phyloP scores from a whole-genome alignment of 2,329 filamentous ascomycete species.

The Epicoccum nigrum region DNA sequence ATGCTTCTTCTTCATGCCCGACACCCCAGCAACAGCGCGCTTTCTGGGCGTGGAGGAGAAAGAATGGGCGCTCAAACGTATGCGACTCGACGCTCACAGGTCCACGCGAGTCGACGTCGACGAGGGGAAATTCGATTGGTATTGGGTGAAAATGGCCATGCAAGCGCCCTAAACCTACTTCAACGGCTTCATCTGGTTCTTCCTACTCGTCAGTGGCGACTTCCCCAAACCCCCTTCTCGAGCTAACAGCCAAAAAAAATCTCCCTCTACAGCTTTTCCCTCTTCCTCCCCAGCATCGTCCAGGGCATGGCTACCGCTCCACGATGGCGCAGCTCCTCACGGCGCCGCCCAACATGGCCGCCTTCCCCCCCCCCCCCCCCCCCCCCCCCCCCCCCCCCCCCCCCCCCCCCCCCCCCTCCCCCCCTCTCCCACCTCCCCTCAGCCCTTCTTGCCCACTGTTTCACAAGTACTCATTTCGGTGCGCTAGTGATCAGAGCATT shows the following conservation, averaged over 20 bases:
- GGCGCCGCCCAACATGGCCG: conserved; percentile 53
- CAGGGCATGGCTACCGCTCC: conserved; percentile 48
- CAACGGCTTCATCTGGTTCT: conserved; percentile 45
- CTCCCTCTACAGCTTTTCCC: conserved; percentile 36
- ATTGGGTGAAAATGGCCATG: conserved; percentile 47
- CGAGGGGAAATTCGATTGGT: conserved; percentile 50
- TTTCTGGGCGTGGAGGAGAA: conserved; percentile 40
- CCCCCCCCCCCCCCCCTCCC: background rate
- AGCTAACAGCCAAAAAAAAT: conserved; percentile 6
- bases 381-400: background rate
- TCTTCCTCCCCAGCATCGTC: conserved; percentile 50
- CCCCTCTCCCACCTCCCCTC: too few relatives aligned
- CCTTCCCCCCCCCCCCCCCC: conserved; percentile 25
- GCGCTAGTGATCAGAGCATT: too few relatives aligned
- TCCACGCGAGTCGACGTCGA: conserved; percentile 39
- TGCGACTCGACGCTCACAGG: conserved; percentile 37
- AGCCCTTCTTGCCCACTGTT: too few relatives aligned
- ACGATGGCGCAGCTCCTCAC: conserved; percentile 47
- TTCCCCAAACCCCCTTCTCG: background rate
- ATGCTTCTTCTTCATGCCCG: conserved; percentile 60
- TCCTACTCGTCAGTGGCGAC: conserved; percentile 39
- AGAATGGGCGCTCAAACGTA: conserved; percentile 31
- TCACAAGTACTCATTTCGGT: too few relatives aligned
- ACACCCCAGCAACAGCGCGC: conserved; percentile 50
- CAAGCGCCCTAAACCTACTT: conserved; percentile 47